Evolutionary conservation across 129 eudicot genomes (phyloP).

Genomic region (Scalesia atractyloides): DNA sequence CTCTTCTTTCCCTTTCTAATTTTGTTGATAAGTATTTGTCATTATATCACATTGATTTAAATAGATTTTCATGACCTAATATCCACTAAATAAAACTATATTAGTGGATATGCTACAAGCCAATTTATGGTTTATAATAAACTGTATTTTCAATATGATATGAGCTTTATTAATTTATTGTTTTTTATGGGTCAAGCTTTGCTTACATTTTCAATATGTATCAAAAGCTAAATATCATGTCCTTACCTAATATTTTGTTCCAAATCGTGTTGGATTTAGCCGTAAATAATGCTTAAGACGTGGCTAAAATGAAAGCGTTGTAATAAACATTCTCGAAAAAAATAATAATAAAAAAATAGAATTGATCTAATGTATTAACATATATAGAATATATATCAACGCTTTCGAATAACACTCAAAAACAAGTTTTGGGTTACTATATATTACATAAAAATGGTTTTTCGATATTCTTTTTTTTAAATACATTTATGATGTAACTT

Average conservation of each 20-base stretch:
- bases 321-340: neutral
- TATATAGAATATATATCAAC: neutral
- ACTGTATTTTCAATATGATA: conserved; percentile 1
- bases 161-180: neutral
- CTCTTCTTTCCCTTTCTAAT: conserved; percentile 8
- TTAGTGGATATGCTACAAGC: conserved; percentile 30
- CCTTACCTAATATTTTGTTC: conserved; percentile 27
- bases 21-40: conserved; percentile 22
- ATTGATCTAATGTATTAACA: no score
- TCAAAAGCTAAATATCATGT: neutral
- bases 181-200: conserved; percentile 18
- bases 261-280: conserved; percentile 11
- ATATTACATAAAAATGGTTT: no score
- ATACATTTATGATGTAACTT: no score
- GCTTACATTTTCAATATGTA: neutral
- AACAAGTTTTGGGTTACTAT: no score
- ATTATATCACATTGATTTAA: conserved; percentile 19
- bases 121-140: conserved; percentile 9
- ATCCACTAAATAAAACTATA: conserved; percentile 31
- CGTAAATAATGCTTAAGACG: neutral
- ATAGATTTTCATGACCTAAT: conserved; percentile 34
- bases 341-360: neutral
- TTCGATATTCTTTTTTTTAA: no score
- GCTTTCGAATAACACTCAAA: no score
- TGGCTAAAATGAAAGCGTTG: neutral